Percentiles rank a stretch among this genome's conserved stretches.
phyloP scores from a whole-genome alignment of 1,139 yeast genomes.

The Meyerozyma athensensis region DNA sequence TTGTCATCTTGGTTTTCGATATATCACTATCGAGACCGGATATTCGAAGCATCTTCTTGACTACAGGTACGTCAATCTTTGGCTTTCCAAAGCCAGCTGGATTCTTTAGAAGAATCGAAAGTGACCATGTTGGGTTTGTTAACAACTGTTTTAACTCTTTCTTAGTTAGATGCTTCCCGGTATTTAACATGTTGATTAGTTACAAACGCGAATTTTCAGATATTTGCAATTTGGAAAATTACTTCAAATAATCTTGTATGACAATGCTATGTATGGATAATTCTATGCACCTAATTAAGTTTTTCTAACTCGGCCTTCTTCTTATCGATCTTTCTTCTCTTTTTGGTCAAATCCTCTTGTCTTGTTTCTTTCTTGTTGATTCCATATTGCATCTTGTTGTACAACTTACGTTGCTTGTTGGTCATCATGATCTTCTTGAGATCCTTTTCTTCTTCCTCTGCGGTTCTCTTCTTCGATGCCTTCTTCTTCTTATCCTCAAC shows the following conservation, averaged over 20 bases:
- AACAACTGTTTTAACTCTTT: slow-evolving; percentile 8
- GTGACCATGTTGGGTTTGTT: slow-evolving; percentile 26
- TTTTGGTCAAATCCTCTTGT: slow-evolving; percentile 67
- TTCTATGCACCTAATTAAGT: slow-evolving; percentile 21
- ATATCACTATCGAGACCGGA: slow-evolving; percentile 40
- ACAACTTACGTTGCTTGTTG: slow-evolving; percentile 89
- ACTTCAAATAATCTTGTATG: background rate
- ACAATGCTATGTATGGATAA: background rate
- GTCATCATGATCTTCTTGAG: slow-evolving; percentile 95
- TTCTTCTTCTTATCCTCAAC: slow-evolving; percentile 25
- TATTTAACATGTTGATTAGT: too few relatives aligned
- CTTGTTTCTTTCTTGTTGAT: slow-evolving; percentile 80
- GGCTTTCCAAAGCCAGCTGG: background rate
- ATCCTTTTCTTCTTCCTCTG: slow-evolving; percentile 76
- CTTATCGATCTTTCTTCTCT: slow-evolving; percentile 74
- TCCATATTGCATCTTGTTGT: slow-evolving; percentile 94
- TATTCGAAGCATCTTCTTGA: slow-evolving; percentile 32
- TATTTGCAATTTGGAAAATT: background rate
- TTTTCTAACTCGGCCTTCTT: slow-evolving; percentile 53
- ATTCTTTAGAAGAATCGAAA: slow-evolving; percentile 11
- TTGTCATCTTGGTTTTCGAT: slow-evolving; percentile 19
- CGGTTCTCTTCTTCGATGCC: slow-evolving; percentile 24
- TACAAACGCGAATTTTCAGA: too few relatives aligned
- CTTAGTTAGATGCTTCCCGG: background rate
- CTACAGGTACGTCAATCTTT: slow-evolving; percentile 15